Evolutionary conservation across 2,329 filamentous ascomycete species (phyloP).

Genomic region (Fusarium sp.): DNA sequence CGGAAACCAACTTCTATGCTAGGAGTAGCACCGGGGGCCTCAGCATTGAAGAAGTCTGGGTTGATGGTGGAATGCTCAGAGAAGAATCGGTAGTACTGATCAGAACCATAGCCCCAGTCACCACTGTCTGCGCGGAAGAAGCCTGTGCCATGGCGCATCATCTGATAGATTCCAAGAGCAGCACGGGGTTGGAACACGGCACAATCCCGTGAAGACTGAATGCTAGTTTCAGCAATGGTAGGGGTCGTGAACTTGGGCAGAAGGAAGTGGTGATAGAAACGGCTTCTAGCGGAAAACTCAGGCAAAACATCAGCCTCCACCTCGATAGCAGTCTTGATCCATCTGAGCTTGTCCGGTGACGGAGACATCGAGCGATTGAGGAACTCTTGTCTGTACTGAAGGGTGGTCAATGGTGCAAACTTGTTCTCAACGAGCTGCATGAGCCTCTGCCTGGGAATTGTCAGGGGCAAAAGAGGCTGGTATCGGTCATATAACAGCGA

Average conservation of each 20-base stretch:
- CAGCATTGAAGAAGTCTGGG: constrained; percentile 47
- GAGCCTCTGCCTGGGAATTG: constrained; percentile 52
- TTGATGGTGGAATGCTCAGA: constrained; percentile 50
- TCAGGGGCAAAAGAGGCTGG: constrained; percentile 53
- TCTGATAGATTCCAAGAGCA: constrained; percentile 51
- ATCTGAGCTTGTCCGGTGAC: constrained; percentile 32
- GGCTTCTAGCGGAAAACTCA: constrained; percentile 51
- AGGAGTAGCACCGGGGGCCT: constrained; percentile 49
- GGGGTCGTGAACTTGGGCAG: constrained; percentile 47
- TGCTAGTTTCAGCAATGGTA: constrained; percentile 53
- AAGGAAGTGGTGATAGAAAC: constrained; percentile 51
- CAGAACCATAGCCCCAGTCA: constrained; percentile 51
- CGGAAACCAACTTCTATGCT: constrained; percentile 58
- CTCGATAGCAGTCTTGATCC: constrained; percentile 44
- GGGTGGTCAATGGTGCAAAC: constrained; percentile 53
- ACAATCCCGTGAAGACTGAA: constrained; percentile 42
- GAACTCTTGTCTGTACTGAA: constrained; percentile 57
- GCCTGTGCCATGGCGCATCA: constrained; percentile 50
- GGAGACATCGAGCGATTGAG: constrained; percentile 35
- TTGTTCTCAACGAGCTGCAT: constrained; percentile 54
- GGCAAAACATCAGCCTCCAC: constrained; percentile 53
- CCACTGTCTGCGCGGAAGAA: constrained; percentile 58
- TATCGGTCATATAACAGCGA: constrained; percentile 53
- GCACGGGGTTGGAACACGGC: constrained; percentile 44
- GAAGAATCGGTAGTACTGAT: constrained; percentile 50